phyloP scores from a whole-genome alignment of 2,329 filamentous ascomycete genomes.

The Ceratocystis cubensis region DNA sequence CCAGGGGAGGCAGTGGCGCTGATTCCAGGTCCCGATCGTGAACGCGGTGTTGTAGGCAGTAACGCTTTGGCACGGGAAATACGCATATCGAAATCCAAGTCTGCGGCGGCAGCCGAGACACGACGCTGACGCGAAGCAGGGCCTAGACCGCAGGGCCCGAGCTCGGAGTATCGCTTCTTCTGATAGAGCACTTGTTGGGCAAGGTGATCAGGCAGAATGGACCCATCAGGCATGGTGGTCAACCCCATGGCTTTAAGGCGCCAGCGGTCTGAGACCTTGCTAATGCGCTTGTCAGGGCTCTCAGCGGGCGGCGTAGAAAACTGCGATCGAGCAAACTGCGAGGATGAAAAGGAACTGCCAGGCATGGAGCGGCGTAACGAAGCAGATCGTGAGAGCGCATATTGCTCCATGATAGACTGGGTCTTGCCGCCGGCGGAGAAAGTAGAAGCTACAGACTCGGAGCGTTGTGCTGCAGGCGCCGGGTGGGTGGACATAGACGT shows the following conservation, averaged over 20 bases:
- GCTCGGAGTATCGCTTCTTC: constrained; percentile 31
- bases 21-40: constrained; percentile 1
- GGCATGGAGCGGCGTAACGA: constrained; percentile 20
- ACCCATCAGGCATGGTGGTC: constrained; percentile 41
- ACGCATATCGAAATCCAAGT: constrained; percentile 18
- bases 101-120: constrained; percentile 24
- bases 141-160: constrained; percentile 30
- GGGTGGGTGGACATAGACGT: constrained; percentile 15
- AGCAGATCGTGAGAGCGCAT: constrained; percentile 15
- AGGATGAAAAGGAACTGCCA: constrained; percentile 23
- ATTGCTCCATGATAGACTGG: constrained; percentile 19
- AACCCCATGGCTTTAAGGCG: constrained; percentile 39
- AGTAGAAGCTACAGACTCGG: constrained; percentile 18
- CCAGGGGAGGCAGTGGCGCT: neutral
- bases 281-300: constrained; percentile 25
- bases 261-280: constrained; percentile 35
- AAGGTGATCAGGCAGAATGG: constrained; percentile 40
- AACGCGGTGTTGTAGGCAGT: constrained; percentile 3
- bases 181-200: constrained; percentile 35
- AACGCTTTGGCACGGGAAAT: constrained; percentile 17
- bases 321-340: constrained; percentile 18
- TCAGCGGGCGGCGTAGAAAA: constrained; percentile 11
- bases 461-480: constrained; percentile 9
- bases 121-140: constrained; percentile 21
- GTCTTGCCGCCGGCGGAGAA: constrained; percentile 20